Conservation (phyloP, 2,329 filamentous ascomycete genomes). For the Pseudocercospora eumusae region DNA sequence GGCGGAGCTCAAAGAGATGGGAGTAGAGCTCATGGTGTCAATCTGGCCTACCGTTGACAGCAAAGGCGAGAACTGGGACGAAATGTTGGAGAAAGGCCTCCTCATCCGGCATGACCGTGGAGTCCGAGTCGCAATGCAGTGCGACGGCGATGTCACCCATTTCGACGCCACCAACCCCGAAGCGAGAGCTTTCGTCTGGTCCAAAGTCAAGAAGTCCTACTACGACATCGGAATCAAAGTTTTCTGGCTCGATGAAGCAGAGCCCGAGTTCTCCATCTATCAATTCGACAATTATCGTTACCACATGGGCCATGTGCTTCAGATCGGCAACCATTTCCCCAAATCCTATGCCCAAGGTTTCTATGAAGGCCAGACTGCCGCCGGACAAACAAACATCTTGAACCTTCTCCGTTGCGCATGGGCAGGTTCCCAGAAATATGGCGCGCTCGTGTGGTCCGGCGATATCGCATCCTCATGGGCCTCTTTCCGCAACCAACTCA, state of each 20-base stretch:
- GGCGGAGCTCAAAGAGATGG: conserved; percentile 58
- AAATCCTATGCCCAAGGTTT: conserved; percentile 60
- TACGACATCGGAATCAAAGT: conserved; percentile 61
- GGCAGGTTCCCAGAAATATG: conserved; percentile 64
- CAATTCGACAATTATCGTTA: conserved; percentile 69
- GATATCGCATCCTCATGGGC: conserved; percentile 67
- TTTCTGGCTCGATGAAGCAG: conserved; percentile 71
- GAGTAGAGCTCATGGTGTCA: conserved; percentile 68
- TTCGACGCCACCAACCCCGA: conserved; percentile 65
- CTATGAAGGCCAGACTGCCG: conserved; percentile 58
- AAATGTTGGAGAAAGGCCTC: conserved; percentile 63
- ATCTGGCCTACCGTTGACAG: conserved; percentile 69
- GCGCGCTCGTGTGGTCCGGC: conserved; percentile 66
- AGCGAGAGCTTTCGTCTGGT: conserved; percentile 62
- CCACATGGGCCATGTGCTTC: conserved; percentile 55
- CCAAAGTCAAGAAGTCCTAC: conserved; percentile 61
- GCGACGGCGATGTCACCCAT: conserved; percentile 60
- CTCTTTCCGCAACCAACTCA: conserved; percentile 60
- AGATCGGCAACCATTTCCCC: conserved; percentile 63
- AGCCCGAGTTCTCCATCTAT: conserved; percentile 65
- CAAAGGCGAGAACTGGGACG: conserved; percentile 59
- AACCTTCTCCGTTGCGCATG: conserved; percentile 61
- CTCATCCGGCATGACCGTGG: conserved; percentile 64
- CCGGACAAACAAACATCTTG: conserved; percentile 59
- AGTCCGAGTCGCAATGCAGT: conserved; percentile 55